Evolutionary conservation across 192 early-diverging fungal genomes (phyloP), one percentile per base, ranked within the genome.

Genomic region (Blastocladiella britannica): DNA sequence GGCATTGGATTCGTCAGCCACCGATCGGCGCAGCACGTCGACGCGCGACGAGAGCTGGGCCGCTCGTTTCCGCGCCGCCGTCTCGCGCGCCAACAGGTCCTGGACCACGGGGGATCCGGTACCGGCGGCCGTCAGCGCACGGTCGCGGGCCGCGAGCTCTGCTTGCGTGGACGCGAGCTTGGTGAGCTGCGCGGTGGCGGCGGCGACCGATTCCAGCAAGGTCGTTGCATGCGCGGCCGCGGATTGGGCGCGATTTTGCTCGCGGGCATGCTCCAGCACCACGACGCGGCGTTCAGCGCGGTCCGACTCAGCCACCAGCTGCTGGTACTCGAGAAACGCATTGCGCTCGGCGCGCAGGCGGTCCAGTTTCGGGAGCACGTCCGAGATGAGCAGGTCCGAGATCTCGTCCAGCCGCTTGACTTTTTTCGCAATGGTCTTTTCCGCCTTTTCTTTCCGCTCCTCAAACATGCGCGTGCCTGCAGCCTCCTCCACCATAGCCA

Each of bases 401-500:
- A 94, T 93, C 60, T 99, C 91, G 6, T 87, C 85, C 7, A 97
- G 78, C 68, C 93, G 95, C 52, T 82, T 83, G 57, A 94, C 93
- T 68, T 99, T 97, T 64, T 97, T 97, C 3, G 72, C 77, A 69
- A 99, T 94, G 3, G 87, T 89, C 62, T 84, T 83, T 30, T 86
- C 71, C 4, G 95, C 95, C 71, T 91, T 93, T 53, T 87, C 84
- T 64, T 97, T 99, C 60, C 87, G 70, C 64, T 99, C 95, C 67
- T 99, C 95, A 68, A 89, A 99, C 91, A 99, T 93, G 37, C 90
- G 75, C 47, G 95, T 99, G 4, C 95, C 95, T 4, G 95, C 93
- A 1, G 95, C 95, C 63, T 99, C 95, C 67, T 99, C 95, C 29
- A 99, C 89, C 93, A 99, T 97, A 20, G 85, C 80, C 24, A 99